A percentile compares a stretch with the other conserved stretches of the same genome.
Evolutionary conservation across 1,284 basidiomycete species (phyloP).

Genomic region (Singerocomus rubriflavus): DNA sequence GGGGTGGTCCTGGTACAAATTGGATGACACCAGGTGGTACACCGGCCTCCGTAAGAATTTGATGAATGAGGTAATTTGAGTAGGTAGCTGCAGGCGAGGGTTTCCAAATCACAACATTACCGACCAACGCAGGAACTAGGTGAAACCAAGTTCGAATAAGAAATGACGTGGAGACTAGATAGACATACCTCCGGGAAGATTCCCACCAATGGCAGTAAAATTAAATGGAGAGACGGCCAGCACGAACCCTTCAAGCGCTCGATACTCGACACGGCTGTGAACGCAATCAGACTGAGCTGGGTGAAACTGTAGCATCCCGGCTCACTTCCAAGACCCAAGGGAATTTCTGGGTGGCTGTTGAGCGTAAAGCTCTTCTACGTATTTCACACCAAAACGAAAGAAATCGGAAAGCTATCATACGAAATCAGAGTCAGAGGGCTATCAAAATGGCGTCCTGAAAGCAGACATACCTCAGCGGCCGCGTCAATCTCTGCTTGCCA

Average conservation of each 20-base stretch:
- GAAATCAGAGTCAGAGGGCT: constrained; percentile 1
- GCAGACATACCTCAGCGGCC: constrained; percentile 81
- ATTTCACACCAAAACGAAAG: constrained; percentile 95
- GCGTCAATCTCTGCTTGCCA: constrained; percentile 99
- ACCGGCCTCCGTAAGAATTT: constrained; percentile 93
- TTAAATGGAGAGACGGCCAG: constrained; percentile 98
- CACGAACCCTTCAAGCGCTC: constrained; percentile 95
- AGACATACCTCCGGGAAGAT: constrained; percentile 70
- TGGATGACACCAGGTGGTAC: constrained; percentile 95
- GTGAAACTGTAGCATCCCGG: constrained; percentile 11
- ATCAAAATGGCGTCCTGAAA: neutral
- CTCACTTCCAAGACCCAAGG: constrained; percentile 91
- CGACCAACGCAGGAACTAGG: constrained; percentile 85
- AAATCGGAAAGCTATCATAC: constrained; percentile 79
- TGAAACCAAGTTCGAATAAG: constrained; percentile 3
- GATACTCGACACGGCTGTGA: constrained; percentile 87
- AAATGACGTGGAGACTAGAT: neutral
- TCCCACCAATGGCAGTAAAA: constrained; percentile 96
- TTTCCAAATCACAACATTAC: constrained; percentile 97
- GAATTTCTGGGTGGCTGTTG: constrained; percentile 90
- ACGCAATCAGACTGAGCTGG: constrained; percentile 2
- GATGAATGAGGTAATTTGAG: constrained; percentile 91
- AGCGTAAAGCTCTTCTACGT: constrained; percentile 91
- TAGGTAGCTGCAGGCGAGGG: constrained; percentile 95
- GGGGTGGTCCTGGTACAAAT: constrained; percentile 88